Evolutionary conservation across 495 filamentous ascomycete species (phyloP), one percentile per base, ranked within the genome.

Genomic region (Penicillium bovifimosum): DNA sequence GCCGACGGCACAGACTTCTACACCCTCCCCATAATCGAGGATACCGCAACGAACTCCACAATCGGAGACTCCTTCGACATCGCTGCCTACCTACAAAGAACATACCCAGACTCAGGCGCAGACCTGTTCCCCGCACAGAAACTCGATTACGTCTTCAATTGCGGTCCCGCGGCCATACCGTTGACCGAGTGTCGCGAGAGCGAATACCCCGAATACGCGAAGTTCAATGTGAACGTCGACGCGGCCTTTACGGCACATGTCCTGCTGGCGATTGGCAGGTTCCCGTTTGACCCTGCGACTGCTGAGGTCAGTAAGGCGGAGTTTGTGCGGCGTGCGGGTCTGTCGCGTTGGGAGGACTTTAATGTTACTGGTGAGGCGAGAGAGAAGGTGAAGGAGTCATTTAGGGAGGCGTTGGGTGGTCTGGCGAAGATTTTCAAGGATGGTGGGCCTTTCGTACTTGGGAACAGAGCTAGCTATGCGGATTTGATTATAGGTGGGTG

Each of bases 61-160:
- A 28, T 85, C n/a, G 80, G 83, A 43, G 80, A 86, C 69, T 80
- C 82, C 5, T 81, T 85, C 66, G 78, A 84, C 39, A 83, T 85
- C 54, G 78, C 83, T 31, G 54, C 73, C 34, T 74, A 86, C 65
- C 63, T 86, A 9, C 66, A 86, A 27, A 58, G 70, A 24, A 75
- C 53, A 11, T 81, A 78, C 54, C 67, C 70, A 0, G 64, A 74
- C 20, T 53, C 73, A 16, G 60, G 69, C 9, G 60, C 63, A 11
- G 55, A 71, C 50, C 66, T 79, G 7, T 73, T 78, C 61, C 73
- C 73, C 3, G 46, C 58, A 0, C 71, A 72, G 44, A 55, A 56
- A 9, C 59, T 69, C 1, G 62, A 69, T n/a, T 67, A 59, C 6
- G 59, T 27, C 13, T 56, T 58, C 50, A 38, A 0, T 6, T 29